Evolutionary conservation across 108 stramenopile species (phyloP).

Genomic region (Nitzschia sp.): DNA sequence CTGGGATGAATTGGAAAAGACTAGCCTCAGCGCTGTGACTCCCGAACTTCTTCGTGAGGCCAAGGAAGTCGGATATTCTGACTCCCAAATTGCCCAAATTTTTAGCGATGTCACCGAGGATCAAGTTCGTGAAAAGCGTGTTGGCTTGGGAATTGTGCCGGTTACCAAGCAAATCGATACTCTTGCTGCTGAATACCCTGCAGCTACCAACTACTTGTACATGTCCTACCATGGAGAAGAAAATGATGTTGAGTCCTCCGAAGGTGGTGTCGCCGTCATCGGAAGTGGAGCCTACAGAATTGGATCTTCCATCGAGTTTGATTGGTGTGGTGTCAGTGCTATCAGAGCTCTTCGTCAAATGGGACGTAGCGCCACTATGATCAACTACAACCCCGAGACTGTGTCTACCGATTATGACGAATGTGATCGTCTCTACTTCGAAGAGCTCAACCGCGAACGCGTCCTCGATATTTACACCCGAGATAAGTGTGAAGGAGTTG

Average conservation of each 20-base stretch:
- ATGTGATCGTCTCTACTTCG: slow-evolving; percentile 98
- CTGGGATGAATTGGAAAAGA: slow-evolving; percentile 46
- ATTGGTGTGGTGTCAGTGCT: slow-evolving; percentile 98
- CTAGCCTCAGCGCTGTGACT: slow-evolving; percentile 46
- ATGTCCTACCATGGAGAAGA: slow-evolving; percentile 94
- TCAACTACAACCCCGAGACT: slow-evolving; percentile 99
- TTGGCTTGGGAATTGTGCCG: slow-evolving; percentile 72
- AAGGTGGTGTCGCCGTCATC: slow-evolving; percentile 91
- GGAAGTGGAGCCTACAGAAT: slow-evolving; percentile 98
- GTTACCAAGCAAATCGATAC: slow-evolving; percentile 98
- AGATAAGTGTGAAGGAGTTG: slow-evolving; percentile 83
- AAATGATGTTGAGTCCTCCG: slow-evolving; percentile 83
- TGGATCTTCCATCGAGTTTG: slow-evolving; percentile 97
- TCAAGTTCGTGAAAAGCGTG: slow-evolving; percentile 66
- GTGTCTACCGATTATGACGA: slow-evolving; percentile 99
- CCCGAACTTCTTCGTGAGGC: slow-evolving; percentile 66
- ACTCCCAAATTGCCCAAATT: slow-evolving; percentile 82
- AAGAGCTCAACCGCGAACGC: slow-evolving; percentile 93
- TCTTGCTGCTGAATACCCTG: slow-evolving; percentile 98
- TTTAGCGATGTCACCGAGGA: slow-evolving; percentile 65
- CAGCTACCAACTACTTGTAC: slow-evolving; percentile 97
- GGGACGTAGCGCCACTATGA: slow-evolving; percentile 87
- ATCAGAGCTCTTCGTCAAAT: slow-evolving; percentile 90
- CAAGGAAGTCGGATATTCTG: slow-evolving; percentile 94
- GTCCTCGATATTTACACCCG: slow-evolving; percentile 94